These are phyloP conservation scores for Moringa oleifera DNA, from an alignment of 345 rosid species.

Conservation along the genomic window DNA sequence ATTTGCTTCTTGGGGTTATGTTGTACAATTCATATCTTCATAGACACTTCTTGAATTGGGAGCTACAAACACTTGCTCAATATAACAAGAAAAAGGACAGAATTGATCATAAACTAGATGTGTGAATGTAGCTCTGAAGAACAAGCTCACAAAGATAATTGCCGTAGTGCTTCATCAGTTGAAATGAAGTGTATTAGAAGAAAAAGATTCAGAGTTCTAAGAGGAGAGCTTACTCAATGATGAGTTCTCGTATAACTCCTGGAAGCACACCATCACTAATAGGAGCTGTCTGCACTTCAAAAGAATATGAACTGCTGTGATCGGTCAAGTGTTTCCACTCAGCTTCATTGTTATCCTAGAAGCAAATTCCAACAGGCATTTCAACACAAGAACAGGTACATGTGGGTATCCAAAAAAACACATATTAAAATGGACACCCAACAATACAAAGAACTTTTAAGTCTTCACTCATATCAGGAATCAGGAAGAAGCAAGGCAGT, in stretches of 20 bases:
- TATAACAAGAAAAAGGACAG: too few species aligned
- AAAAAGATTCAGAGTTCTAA: slow-evolving; percentile 1
- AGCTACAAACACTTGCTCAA: too few species aligned
- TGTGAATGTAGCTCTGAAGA: background rate
- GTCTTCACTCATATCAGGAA: background rate
- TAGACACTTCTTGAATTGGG: background rate
- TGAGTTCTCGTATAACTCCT: slow-evolving; percentile 75
- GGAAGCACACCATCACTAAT: slow-evolving; percentile 76
- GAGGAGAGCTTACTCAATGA: slow-evolving; percentile 56
- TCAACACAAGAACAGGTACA: too few species aligned
- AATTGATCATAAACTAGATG: background rate
- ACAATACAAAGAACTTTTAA: background rate
- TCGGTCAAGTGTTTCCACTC: slow-evolving; percentile 14
- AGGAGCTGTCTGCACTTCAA: slow-evolving; percentile 85
- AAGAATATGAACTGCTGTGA: slow-evolving; percentile 14
- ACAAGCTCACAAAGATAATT: too few species aligned
- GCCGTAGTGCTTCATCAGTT: slow-evolving; percentile 11
- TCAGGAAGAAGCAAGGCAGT: background rate
- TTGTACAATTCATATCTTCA: background rate
- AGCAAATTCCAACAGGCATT: background rate
- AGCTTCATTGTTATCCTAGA: slow-evolving; percentile 28
- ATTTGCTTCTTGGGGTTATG: background rate
- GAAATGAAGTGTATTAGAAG: background rate
- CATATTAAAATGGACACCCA: too few species aligned
- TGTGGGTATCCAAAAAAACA: background rate